A percentile compares a stretch with the other conserved stretches of the same genome.
Conservation (phyloP, 306 rosid species). For the Pueraria montana region DNA sequence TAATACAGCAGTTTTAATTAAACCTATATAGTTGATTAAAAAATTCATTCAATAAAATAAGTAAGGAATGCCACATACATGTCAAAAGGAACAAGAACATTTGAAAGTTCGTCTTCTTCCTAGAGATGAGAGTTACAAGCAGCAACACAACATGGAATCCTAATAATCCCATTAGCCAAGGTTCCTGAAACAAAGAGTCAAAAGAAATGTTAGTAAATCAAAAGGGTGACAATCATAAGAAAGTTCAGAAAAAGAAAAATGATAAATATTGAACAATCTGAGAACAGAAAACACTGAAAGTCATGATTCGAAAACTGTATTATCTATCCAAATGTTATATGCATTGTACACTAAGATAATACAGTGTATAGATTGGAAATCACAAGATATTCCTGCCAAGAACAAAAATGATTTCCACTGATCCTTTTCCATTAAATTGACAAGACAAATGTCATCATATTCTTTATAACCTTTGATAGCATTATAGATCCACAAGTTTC, state of each 20-base stretch:
- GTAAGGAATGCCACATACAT: slow-evolving; percentile 59
- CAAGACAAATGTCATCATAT: no score
- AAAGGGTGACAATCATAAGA: not conserved
- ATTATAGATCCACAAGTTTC: no score
- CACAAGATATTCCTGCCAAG: not conserved
- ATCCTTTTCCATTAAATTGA: no score
- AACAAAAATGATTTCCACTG: not conserved
- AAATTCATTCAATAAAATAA: not conserved
- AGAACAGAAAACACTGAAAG: slow-evolving; percentile 14
- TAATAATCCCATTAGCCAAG: slow-evolving; percentile 78
- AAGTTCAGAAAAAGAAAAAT: slow-evolving; percentile 14
- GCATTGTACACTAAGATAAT: not conserved
- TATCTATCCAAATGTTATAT: not conserved
- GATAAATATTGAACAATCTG: slow-evolving; percentile 24
- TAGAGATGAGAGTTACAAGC: slow-evolving; percentile 61
- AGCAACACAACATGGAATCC: slow-evolving; percentile 67
- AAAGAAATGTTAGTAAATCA: slow-evolving; percentile 11
- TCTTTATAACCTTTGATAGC: no score
- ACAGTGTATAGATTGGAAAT: not conserved
- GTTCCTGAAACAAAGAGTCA: slow-evolving; percentile 68
- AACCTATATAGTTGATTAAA: slow-evolving; percentile 11
- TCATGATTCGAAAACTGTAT: slow-evolving; percentile 1
- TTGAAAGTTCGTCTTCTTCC: slow-evolving; percentile 85
- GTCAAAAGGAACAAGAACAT: slow-evolving; percentile 84
- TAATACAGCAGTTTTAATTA: not conserved